phyloP scores from a whole-genome alignment of 164 flowering plant species.

The Nymphaea thermarum region DNA sequence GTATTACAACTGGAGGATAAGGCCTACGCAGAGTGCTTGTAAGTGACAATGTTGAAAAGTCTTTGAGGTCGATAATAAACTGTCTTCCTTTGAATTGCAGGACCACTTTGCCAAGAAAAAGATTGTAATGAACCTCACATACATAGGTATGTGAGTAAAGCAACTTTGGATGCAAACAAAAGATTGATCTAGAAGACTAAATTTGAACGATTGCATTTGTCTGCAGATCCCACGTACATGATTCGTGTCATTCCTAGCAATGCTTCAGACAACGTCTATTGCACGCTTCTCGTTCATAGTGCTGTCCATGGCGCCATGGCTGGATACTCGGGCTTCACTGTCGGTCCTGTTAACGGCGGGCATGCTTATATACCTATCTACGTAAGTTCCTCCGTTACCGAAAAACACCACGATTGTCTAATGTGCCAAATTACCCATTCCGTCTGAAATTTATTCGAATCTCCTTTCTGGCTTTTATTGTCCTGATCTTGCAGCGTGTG shows the following conservation, averaged over 20 bases:
- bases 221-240: slow-evolving; percentile 95
- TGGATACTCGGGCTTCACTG: slow-evolving; percentile 81
- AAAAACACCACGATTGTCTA: no score
- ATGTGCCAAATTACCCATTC: no score
- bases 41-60: no score
- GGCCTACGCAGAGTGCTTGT: no score
- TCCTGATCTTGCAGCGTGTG: slow-evolving; percentile 41
- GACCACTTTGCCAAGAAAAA: slow-evolving; percentile 50
- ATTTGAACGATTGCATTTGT: not conserved
- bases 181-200: not conserved
- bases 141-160: slow-evolving; percentile 42
- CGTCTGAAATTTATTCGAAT: no score
- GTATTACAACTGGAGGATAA: slow-evolving; percentile 14
- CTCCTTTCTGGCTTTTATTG: not conserved
- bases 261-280: slow-evolving; percentile 93
- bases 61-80: not conserved
- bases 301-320: slow-evolving; percentile 98
- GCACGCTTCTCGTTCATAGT: slow-evolving; percentile 96
- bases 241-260: slow-evolving; percentile 91
- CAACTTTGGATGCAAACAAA: no score
- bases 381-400: slow-evolving; percentile 33
- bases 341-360: slow-evolving; percentile 85
- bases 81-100: slow-evolving; percentile 21
- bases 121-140: slow-evolving; percentile 59
- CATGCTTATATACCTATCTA: slow-evolving; percentile 81